phyloP scores from a whole-genome alignment of 805 yeast genomes.

The Danielozyma ontarioensis region DNA sequence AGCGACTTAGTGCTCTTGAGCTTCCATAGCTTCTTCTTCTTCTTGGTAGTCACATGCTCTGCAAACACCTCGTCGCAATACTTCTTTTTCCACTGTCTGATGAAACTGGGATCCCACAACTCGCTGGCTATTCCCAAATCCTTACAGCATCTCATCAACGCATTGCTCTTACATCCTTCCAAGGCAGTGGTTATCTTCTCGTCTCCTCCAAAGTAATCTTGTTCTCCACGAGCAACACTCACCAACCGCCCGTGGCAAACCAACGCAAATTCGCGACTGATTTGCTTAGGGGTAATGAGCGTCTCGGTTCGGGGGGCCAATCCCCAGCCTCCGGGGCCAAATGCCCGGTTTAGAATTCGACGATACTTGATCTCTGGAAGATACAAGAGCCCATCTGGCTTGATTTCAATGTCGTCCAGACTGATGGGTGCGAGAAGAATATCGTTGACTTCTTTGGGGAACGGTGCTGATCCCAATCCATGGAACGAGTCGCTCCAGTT shows the following conservation, averaged over 20 bases:
- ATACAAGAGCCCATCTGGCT: conserved; percentile 90
- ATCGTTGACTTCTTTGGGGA: conserved; percentile 53
- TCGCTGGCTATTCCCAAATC: conserved; percentile 96
- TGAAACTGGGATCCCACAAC: conserved; percentile 94
- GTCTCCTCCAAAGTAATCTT: conserved; percentile 77
- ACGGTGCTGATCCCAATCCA: conserved; percentile 81
- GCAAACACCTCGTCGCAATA: conserved; percentile 78
- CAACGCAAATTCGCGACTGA: conserved; percentile 87
- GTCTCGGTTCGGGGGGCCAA: conserved; percentile 90
- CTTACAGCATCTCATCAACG: conserved; percentile 96
- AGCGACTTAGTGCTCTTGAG: conserved; percentile 70
- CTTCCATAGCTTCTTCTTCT: conserved; percentile 89
- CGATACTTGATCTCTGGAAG: conserved; percentile 95
- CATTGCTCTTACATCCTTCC: conserved; percentile 96
- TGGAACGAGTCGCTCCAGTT: conserved; percentile 88
- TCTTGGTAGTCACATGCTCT: conserved; percentile 75
- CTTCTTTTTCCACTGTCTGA: conserved; percentile 38
- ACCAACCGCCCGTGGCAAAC: conserved; percentile 85
- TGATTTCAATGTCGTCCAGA: conserved; percentile 78
- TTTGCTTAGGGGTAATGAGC: conserved; percentile 61
- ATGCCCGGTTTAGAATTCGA: conserved; percentile 79
- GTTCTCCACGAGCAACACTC: conserved; percentile 92
- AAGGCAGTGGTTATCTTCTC: conserved; percentile 90
- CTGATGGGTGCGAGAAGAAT: conserved; percentile 60
- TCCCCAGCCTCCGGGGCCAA: conserved; percentile 99